Evolutionary conservation across 202 grass and related monocot species (phyloP).

Genomic region (Thinopyrum obtusiflorum): DNA sequence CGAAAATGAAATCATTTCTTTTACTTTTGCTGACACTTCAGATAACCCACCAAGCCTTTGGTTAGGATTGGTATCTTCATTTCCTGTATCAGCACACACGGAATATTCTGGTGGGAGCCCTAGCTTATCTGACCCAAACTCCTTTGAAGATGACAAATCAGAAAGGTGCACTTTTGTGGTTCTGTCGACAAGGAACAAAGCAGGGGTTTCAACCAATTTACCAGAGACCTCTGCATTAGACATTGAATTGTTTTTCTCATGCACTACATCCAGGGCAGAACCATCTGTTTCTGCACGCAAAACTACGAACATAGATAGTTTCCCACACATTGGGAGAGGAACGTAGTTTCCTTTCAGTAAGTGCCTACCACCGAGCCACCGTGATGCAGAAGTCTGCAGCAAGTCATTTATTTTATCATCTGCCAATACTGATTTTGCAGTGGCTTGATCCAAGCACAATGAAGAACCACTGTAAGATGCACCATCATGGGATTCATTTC

Average conservation of each 20-base stretch:
- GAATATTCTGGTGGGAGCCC: constrained; percentile 16
- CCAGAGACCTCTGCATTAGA: constrained; percentile 18
- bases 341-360: constrained; percentile 76
- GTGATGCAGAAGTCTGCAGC: constrained; percentile 54
- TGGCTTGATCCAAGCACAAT: constrained; percentile 49
- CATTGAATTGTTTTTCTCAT: constrained; percentile 27
- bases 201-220: constrained; percentile 12
- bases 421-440: constrained; percentile 55
- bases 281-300: constrained; percentile 45
- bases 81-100: neutral
- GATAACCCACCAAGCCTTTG: constrained; percentile 68
- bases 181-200: constrained; percentile 45
- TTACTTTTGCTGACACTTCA: constrained; percentile 62
- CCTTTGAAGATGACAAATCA: constrained; percentile 30
- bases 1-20: constrained; percentile 75
- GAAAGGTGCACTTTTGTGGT: constrained; percentile 65
- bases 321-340: constrained; percentile 58
- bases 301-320: constrained; percentile 58
- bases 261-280: constrained; percentile 25
- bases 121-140: constrained; percentile 25
- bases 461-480: constrained; percentile 36
- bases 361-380: constrained; percentile 67
- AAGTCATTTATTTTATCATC: constrained; percentile 68
- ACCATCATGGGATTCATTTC: constrained; percentile 32
- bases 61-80: constrained; percentile 20